Evolutionary conservation across 192 early-diverging fungal genomes (phyloP), one percentile per base, ranked within the genome.

Genomic region (Coemansia sp.): DNA sequence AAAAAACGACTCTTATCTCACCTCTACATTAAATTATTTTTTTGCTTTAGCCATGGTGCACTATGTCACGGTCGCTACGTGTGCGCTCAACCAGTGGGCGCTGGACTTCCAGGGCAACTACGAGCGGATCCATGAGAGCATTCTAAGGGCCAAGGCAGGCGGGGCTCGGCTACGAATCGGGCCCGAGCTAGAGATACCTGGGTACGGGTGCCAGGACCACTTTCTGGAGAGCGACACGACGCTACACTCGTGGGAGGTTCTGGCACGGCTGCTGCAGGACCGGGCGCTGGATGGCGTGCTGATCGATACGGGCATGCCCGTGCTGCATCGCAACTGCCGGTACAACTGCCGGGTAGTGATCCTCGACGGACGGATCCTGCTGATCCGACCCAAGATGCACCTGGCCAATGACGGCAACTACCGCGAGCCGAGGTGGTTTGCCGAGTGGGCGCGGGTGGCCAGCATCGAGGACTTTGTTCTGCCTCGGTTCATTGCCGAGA

Each of bases 371-470:
- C 83, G 86, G 63, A 93, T 99, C 57, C 82, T 97, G 13, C 73
- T 99, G 70, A 98, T 99, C 48, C 88, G 97, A 2, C 97, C 97
- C n/a, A 99, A 99, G 69, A 85, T 96, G 80, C 90, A 85, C 63
- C 64, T 99, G 69, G 97, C 97, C 18, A 97, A 98, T 67, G 96
- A 98, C 70, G 96, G 96, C 18, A 98, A 98, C 73, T 99, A 99
- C 79, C 90, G 96, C 33, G 97, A 99, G 74, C 62, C 90, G 78
- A 82, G 97, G 36, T 99, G 95, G 90, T 99, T 99, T 76, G 85
- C 91, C 0, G 81, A 91, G 6, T 99, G 96, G 96, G 83, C 71
- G 13, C 86, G 88, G 57, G 45, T 57, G 5, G 74, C 85, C 7
- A 60, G 73, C 3, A 74, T 91, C 0, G 96, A 98, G 69, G 86